Evolutionary conservation across 305 asterid species (phyloP).

Genomic region (Fraxinus angustifolia): DNA sequence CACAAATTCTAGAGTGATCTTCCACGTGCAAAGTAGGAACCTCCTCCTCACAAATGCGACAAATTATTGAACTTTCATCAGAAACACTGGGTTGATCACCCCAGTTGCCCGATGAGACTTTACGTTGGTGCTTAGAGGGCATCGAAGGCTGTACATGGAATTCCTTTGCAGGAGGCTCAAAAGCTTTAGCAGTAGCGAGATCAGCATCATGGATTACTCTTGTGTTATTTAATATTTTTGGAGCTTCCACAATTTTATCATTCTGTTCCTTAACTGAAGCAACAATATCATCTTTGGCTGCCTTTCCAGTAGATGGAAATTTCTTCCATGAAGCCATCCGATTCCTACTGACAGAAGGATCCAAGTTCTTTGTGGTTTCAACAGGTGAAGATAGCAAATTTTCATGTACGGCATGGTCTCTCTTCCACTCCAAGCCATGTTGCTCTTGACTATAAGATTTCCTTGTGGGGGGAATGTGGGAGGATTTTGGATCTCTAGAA

Average conservation of each 20-base stretch:
- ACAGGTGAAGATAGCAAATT: slow-evolving; percentile 39
- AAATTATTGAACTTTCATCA: slow-evolving; percentile 90
- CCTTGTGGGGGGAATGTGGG: slow-evolving; percentile 52
- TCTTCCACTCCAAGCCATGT: slow-evolving; percentile 54
- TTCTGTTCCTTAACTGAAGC: slow-evolving; percentile 27
- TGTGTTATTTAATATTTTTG: slow-evolving; percentile 42
- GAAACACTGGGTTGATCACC: slow-evolving; percentile 78
- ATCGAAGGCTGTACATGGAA: slow-evolving; percentile 44
- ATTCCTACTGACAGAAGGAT: slow-evolving; percentile 58
- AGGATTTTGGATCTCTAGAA: slow-evolving; percentile 46
- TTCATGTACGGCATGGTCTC: slow-evolving; percentile 40
- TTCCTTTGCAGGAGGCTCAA: slow-evolving; percentile 62
- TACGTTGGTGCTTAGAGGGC: slow-evolving; percentile 67
- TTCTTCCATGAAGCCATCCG: slow-evolving; percentile 92
- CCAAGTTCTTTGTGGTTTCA: slow-evolving; percentile 47
- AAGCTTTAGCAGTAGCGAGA: slow-evolving; percentile 51
- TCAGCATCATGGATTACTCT: slow-evolving; percentile 50
- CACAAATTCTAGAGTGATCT: slow-evolving; percentile 96
- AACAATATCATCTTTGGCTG: slow-evolving; percentile 49
- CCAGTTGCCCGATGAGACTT: slow-evolving; percentile 90
- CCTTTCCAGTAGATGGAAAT: slow-evolving; percentile 66
- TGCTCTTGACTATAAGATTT: slow-evolving; percentile 95
- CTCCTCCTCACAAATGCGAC: slow-evolving; percentile 99
- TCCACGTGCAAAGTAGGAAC: slow-evolving; percentile 95
- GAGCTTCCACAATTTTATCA: slow-evolving; percentile 46